Evolutionary conservation across 306 rosid species (phyloP).

Genomic region (Purshia tridentata): DNA sequence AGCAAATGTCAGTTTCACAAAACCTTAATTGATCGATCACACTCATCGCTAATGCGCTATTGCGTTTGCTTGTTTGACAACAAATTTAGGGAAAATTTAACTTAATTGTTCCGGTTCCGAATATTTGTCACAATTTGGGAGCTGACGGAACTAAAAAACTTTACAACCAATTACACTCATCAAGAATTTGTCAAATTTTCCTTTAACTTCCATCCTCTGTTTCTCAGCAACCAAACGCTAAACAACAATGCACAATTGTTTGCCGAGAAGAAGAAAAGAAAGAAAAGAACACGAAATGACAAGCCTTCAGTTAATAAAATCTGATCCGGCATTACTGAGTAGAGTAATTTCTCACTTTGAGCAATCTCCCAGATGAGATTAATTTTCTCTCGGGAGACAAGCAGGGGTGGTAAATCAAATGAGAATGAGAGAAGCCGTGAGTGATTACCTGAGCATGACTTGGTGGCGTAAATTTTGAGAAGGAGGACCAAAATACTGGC

Average conservation of each 20-base stretch:
- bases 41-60: conserved; percentile 8
- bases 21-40: neutral
- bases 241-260: no score
- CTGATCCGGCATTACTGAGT: neutral
- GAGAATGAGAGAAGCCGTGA: neutral
- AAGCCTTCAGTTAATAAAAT: no score
- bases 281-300: no score
- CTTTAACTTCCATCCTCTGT: no score
- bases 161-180: neutral
- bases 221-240: no score
- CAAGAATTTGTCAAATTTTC: no score
- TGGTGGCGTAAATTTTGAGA: conserved; percentile 96
- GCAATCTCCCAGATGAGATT: neutral
- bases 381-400: conserved; percentile 2
- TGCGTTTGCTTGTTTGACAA: no score
- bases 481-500: conserved; percentile 81
- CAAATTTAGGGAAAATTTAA: neutral
- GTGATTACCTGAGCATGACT: conserved; percentile 79
- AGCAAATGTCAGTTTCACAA: neutral
- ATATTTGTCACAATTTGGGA: neutral
- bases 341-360: neutral
- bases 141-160: neutral
- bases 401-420: neutral
- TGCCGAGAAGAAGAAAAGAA: no score
- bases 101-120: neutral